Conservation (phyloP, 2,329 filamentous ascomycete genomes). For the Cladophialophora bantiana region DNA sequence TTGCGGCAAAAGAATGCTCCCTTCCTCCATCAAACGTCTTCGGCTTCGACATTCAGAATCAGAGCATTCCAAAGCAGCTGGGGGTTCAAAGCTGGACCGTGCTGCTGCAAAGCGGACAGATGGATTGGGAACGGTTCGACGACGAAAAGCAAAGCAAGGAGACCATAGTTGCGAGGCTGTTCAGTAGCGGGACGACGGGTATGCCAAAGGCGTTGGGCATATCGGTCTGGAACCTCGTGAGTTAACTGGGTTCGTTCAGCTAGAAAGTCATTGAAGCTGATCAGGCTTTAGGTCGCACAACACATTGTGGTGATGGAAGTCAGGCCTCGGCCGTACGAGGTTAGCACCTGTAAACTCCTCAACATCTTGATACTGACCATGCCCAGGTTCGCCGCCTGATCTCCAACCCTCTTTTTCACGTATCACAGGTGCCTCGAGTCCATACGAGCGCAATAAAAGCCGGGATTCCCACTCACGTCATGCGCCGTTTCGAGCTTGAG, state of each 20-base stretch:
- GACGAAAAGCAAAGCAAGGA: constrained; percentile 46
- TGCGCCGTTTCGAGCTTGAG: constrained; percentile 51
- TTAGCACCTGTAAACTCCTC: neutral
- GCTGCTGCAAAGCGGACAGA: constrained; percentile 52
- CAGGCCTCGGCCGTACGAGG: constrained; percentile 12
- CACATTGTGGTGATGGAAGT: constrained; percentile 18
- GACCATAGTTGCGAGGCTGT: constrained; percentile 58
- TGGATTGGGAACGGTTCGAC: constrained; percentile 57
- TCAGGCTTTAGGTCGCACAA: constrained; percentile 7
- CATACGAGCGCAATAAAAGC: constrained; percentile 55
- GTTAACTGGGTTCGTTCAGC: neutral
- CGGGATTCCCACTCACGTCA: constrained; percentile 55
- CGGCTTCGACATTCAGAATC: constrained; percentile 44
- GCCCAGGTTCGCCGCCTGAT: neutral
- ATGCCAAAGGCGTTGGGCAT: constrained; percentile 61
- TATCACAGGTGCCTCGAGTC: constrained; percentile 55
- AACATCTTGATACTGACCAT: neutral
- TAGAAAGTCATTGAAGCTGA: neutral
- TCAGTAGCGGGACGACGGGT: constrained; percentile 66
- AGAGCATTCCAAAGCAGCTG: constrained; percentile 41
- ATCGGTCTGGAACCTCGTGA: constrained; percentile 14
- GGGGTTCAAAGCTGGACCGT: constrained; percentile 55
- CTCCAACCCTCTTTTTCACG: constrained; percentile 51
- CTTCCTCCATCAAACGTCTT: constrained; percentile 24
- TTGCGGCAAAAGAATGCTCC: constrained; percentile 5